Base-by-base conservation (phyloP, 2,329 filamentous ascomycete species). In the Colletotrichum truncatum region DNA sequence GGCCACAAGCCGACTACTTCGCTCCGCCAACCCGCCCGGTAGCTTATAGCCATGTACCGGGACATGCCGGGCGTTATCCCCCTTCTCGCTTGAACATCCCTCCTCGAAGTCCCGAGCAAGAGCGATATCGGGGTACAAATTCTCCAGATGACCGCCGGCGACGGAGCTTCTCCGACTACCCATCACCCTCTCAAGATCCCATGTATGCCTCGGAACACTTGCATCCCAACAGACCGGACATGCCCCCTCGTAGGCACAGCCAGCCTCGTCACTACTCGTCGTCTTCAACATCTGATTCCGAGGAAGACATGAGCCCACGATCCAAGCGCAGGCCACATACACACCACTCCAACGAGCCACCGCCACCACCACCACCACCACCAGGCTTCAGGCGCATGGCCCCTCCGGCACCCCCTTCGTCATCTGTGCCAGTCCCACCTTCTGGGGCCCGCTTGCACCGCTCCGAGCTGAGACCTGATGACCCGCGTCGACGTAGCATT, bases 141-240 rank as follows among this genome's bases (percentile, higher is more conserved):
- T 73, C 79, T 1, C 75, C 75, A 8, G 82, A 83, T 14, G 78
- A 79, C 14, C 73, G 78, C n/a, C 79, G 82, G 38, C 78, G 84
- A 38, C 79, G 81, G 59, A 87, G 85, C 73, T 83, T 84, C 71
- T 85, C 84, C 3, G 85, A 87, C 61, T 80, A 82, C 54, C 80
- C 81, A 3, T 77, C 76, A 3, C 77, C 78, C 1, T 75, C 75
- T 3, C 70, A 76, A 16, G 71, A 78, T 12, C 74, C 51, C 64
- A 70, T 34, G 38, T 72, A 58, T 70, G 63, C 63, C 4, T 45
- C 69, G 10, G 65, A 72, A 18, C 73, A 83, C 56, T 69, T 81
- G 12, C 78, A 79, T 39, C 73, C 80, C 7, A 72, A 77, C 30
- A 72, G 75, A 45, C 74, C 74, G 12, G 58, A 69, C 8, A 43